Evolutionary conservation across 176 grass and related monocot species (phyloP), one percentile per base, ranked within the genome.

Genomic region (Avena eriantha): DNA sequence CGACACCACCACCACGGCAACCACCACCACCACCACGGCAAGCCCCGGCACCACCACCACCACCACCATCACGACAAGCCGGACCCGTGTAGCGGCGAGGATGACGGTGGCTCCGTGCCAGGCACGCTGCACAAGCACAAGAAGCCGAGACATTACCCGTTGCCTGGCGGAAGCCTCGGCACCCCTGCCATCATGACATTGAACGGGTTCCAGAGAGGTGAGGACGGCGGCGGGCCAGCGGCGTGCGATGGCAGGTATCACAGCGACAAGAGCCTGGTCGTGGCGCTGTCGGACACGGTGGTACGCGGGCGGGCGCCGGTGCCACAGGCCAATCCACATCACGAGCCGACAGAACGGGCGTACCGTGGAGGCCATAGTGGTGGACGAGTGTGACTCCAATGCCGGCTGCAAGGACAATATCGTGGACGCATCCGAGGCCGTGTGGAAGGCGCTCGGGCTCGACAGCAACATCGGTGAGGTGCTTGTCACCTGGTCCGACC

Each of bases 351-450:
- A 12, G 0, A 21, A 29, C 4, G 73, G 80, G 24, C 86, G 73
- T 24, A 21, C 73, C 80, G 73, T 88, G 63, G 9, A 39, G 26
- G 87, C 80, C 22, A 46, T 8, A 22, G 86, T 88, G 36, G 86
- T 88, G 13, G 86, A 88, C 73, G 86, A 88, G 80, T 83, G 87
- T 53, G 80, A 78, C 73, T 71, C 73, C 23, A 22, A 17, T 0
- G 73, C 33, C 5, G 80, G 87, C 5, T 88, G 80, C 80, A 26
- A 45, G 24, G 1, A 49, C 79, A 80, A 87, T 67, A 55, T 87
- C 51, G 87, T 92, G 21, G 90, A 87, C 81, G 43, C 83, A 41
- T 89, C 90, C 26, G 53, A 48, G 0, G 84, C 79, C 69, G 90
- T 92, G 36, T 92, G 90, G 90, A 79, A 60, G 39, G 39, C 39